Evolutionary conservation across 164 flowering plant species (phyloP), one percentile per base, ranked within the genome.

Genomic region (Magnolia sinica): DNA sequence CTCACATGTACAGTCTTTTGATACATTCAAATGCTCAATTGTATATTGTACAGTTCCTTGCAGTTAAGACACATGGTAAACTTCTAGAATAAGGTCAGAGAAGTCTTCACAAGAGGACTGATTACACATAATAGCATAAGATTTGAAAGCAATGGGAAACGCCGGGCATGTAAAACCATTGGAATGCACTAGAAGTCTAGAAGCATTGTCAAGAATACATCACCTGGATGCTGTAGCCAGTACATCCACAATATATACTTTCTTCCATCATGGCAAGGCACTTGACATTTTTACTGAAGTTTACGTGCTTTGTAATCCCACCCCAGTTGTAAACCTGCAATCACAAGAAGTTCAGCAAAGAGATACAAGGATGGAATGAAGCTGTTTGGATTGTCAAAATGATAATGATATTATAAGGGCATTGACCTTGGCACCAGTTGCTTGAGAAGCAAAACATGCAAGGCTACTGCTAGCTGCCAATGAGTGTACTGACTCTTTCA

Each of bases 211-310:
- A n/a, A 27, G 71, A 68, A 13, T 8, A 63, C 45, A 64, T 73
- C 79, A 90, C 96, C 94, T 87, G 91, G 77, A 92, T 87, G 73
- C 85, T 81, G 83, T 83, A 88, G 76, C 89, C 91, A 50, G 87
- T 86, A 85, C 89, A 87, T 49, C 94, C 91, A 73, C 94, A 90
- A 51, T 88, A 90, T 4, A 92, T 80, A 70, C 77, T 90, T 50
- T 81, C 84, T 2, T 78, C 84, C 2, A 75, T 58, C 86, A 90
- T 84, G 76, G 87, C 86, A 50, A 90, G 83, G 74, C 88, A 79
- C 75, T 86, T 92, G 24, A 89, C 92, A 74, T 78, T 8, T 84
- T 86, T 90, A 84, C 86, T 88, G 84, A 88, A 87, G 79, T 83
- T 89, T 67, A 90, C 78, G 31, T 86, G 90, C 82, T 83, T 89